Percentiles rank a stretch among this genome's conserved stretches.
These are phyloP conservation scores for Wickerhamiella siamensis DNA, from an alignment of 805 yeast genomes.

Conservation along the genomic window DNA sequence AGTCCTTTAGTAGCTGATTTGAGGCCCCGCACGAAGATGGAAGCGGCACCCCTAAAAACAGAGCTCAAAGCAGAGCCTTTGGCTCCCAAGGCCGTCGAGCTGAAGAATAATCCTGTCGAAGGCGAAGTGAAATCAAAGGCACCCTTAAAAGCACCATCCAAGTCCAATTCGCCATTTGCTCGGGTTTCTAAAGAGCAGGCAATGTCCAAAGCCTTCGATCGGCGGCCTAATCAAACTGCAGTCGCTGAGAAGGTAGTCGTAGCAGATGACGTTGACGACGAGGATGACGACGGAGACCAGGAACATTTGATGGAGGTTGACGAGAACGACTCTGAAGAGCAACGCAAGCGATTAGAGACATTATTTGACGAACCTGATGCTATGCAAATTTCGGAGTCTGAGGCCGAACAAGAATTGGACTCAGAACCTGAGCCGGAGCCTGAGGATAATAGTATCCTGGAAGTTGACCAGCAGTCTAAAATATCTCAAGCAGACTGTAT, in stretches of 20 bases:
- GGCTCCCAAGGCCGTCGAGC: slow-evolving; percentile 1
- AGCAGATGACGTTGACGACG: slow-evolving; percentile 4
- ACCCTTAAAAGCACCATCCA: not conserved
- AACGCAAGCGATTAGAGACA: slow-evolving; percentile 5
- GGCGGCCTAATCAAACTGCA: slow-evolving; percentile 1
- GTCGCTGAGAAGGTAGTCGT: slow-evolving; percentile 10
- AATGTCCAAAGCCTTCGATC: slow-evolving; percentile 2
- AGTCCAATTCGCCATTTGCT: not conserved
- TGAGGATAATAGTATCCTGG: not conserved
- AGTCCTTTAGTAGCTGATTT: slow-evolving; percentile 7
- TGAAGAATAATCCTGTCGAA: not conserved
- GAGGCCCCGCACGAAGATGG: too few species aligned
- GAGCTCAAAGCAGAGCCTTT: not conserved
- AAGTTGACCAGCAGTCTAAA: not conserved
- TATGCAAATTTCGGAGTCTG: not conserved
- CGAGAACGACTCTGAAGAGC: slow-evolving; percentile 1
- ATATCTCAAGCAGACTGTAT: not conserved
- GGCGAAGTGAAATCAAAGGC: too few species aligned
- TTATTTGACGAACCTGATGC: slow-evolving; percentile 5
- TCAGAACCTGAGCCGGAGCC: slow-evolving; percentile 2
- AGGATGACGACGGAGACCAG: not conserved
- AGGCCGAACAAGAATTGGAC: not conserved
- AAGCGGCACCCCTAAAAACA: too few species aligned
- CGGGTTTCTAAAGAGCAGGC: slow-evolving; percentile 3
- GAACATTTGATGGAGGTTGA: not conserved